A percentile compares a stretch with the other conserved stretches of the same genome.
Conservation (phyloP, 768 basidiomycete species). For the Collybia mongolica region DNA sequence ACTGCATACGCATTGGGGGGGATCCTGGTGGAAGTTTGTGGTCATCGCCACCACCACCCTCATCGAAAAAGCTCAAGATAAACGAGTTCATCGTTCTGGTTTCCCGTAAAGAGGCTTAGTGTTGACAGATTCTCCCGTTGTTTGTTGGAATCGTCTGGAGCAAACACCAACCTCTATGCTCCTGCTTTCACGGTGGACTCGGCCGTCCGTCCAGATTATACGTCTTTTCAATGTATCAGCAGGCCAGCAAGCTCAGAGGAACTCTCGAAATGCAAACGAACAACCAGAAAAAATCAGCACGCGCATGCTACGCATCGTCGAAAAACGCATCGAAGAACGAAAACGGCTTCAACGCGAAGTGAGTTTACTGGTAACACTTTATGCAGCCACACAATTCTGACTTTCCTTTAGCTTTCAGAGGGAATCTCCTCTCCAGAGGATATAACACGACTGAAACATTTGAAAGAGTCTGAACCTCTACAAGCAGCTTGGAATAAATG, state of each 20-base stretch:
- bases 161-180: slow-evolving; percentile 18
- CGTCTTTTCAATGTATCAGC: slow-evolving; percentile 6
- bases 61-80: slow-evolving; percentile 18
- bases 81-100: slow-evolving; percentile 13
- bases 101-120: background rate
- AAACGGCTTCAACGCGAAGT: slow-evolving; percentile 44
- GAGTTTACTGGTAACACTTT: slow-evolving; percentile 2
- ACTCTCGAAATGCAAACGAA: slow-evolving; percentile 15
- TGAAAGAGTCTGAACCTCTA: slow-evolving; percentile 71
- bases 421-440: slow-evolving; percentile 54
- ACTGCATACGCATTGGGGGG: slow-evolving; percentile 25
- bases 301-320: slow-evolving; percentile 53
- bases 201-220: background rate
- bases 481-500: slow-evolving; percentile 69
- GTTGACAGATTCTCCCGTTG: background rate
- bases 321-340: slow-evolving; percentile 53
- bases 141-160: slow-evolving; percentile 12
- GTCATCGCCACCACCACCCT: slow-evolving; percentile 34
- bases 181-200: slow-evolving; percentile 7
- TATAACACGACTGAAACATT: slow-evolving; percentile 53
- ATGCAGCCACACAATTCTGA: slow-evolving; percentile 1
- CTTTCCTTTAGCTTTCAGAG: slow-evolving; percentile 43
- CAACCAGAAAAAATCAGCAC: slow-evolving; percentile 38
- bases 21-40: slow-evolving; percentile 32
- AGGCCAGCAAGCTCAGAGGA: slow-evolving; percentile 3